Conservation (phyloP, 2,329 filamentous ascomycete genomes). For the Lachnellula subtilissima region DNA sequence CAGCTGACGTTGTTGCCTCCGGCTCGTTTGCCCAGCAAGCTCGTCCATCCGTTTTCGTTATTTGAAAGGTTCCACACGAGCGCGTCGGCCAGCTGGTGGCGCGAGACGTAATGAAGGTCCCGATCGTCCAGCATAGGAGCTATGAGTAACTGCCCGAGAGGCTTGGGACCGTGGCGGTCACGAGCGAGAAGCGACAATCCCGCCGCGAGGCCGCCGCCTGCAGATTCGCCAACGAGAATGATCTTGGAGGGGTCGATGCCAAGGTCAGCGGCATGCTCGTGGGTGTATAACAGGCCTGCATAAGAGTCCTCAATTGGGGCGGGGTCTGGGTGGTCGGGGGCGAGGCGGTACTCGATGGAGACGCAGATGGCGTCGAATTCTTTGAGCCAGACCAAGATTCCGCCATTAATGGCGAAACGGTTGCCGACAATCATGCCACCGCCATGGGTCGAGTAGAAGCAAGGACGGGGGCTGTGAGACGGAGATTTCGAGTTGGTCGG, state of each 20-base stretch:
- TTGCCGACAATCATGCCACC: slow-evolving; percentile 33
- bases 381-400: slow-evolving; percentile 44
- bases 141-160: slow-evolving; percentile 37
- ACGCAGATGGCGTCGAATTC: slow-evolving; percentile 42
- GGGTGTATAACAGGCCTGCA: slow-evolving; percentile 47
- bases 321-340: slow-evolving; percentile 4
- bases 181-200: slow-evolving; percentile 45
- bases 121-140: slow-evolving; percentile 40
- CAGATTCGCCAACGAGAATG: slow-evolving; percentile 50
- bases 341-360: slow-evolving; percentile 22
- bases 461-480: neutral
- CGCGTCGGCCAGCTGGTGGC: slow-evolving; percentile 29
- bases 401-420: slow-evolving; percentile 23
- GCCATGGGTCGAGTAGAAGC: slow-evolving; percentile 45
- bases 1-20: slow-evolving; percentile 16
- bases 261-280: slow-evolving; percentile 27
- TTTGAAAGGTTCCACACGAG: slow-evolving; percentile 30
- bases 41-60: slow-evolving; percentile 30
- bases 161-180: slow-evolving; percentile 32
- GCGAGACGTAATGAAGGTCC: slow-evolving; percentile 23
- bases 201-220: slow-evolving; percentile 52
- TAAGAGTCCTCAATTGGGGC: slow-evolving; percentile 32
- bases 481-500: neutral
- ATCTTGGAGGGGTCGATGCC: slow-evolving; percentile 45
- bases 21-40: slow-evolving; percentile 26